Percentiles rank a stretch among this genome's conserved stretches.
Conservation (phyloP, 257 asterid species). For the Datura wrightii region DNA sequence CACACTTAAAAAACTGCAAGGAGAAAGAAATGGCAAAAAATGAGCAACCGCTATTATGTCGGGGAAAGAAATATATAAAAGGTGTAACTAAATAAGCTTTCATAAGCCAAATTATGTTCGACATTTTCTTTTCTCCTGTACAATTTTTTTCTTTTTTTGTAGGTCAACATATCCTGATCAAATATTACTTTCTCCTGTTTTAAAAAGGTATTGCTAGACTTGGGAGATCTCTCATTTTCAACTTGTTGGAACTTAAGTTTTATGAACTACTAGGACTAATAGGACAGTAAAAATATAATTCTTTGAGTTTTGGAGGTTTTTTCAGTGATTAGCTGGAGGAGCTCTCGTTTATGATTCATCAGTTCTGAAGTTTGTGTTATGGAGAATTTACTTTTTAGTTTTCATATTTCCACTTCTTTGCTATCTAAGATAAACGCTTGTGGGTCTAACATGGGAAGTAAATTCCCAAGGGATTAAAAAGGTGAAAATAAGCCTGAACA, state of each 20-base stretch:
- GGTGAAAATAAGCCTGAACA: conserved; percentile 22
- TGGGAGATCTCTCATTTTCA: conserved; percentile 12
- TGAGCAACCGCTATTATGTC: background rate
- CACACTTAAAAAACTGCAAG: background rate
- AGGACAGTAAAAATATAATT: background rate
- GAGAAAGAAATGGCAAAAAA: background rate
- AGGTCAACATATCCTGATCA: background rate
- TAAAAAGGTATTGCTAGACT: background rate
- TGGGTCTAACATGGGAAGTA: background rate
- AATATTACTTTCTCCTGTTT: background rate
- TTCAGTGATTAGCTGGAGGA: background rate
- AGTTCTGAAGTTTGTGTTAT: background rate
- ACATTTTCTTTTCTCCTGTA: background rate
- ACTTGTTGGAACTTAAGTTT: background rate
- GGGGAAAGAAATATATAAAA: background rate
- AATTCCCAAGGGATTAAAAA: background rate
- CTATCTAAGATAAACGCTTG: background rate
- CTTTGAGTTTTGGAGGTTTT: background rate
- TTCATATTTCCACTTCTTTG: conserved; percentile 9
- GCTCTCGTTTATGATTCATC: background rate
- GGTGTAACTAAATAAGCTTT: conserved; percentile 10
- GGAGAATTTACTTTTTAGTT: background rate
- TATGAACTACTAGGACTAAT: background rate
- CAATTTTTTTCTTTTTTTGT: background rate
- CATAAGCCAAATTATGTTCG: background rate